These are phyloP conservation scores for Kalmusia sp. DNA, from an alignment of 2,329 filamentous ascomycete species.

Conservation along the genomic window DNA sequence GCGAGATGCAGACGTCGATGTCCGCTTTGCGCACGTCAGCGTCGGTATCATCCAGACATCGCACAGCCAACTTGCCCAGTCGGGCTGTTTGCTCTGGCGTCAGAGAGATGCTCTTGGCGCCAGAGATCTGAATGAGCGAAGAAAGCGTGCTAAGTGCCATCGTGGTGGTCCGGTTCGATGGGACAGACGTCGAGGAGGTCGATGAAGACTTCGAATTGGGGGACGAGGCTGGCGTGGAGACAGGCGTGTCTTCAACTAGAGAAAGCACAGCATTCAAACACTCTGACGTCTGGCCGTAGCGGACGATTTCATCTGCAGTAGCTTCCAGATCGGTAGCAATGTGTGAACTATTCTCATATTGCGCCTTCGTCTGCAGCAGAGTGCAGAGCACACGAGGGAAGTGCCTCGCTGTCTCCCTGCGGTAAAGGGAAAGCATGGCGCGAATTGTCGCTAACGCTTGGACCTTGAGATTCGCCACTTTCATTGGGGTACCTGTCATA, in stretches of 20 bases:
- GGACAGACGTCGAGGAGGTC: conserved; percentile 18
- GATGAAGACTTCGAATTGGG: conserved; percentile 44
- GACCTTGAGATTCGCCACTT: conserved; percentile 74
- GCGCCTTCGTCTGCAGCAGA: conserved; percentile 68
- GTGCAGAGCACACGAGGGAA: conserved; percentile 72
- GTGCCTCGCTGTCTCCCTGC: conserved; percentile 70
- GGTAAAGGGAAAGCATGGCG: conserved; percentile 72
- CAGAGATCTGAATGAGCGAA: conserved; percentile 42
- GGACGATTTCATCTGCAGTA: conserved; percentile 74
- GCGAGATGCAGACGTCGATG: conserved; percentile 77
- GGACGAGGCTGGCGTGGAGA: conserved; percentile 33
- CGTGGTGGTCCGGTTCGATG: conserved; percentile 42
- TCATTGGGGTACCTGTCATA: conserved; percentile 63
- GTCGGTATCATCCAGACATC: conserved; percentile 47
- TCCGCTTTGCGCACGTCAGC: conserved; percentile 67
- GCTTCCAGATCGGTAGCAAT: conserved; percentile 78
- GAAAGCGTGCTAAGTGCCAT: conserved; percentile 51
- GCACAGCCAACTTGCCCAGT: conserved; percentile 48
- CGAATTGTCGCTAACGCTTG: conserved; percentile 78
- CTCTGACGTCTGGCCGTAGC: conserved; percentile 68
- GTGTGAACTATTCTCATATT: conserved; percentile 73
- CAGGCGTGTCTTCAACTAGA: conserved; percentile 41
- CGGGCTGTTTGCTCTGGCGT: conserved; percentile 43
- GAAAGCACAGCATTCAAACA: conserved; percentile 48
- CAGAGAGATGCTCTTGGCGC: conserved; percentile 38